Evolutionary conservation across 495 filamentous ascomycete genomes (phyloP), one percentile per base, ranked within the genome.

Genomic region (Lophiostoma macrostomum): DNA sequence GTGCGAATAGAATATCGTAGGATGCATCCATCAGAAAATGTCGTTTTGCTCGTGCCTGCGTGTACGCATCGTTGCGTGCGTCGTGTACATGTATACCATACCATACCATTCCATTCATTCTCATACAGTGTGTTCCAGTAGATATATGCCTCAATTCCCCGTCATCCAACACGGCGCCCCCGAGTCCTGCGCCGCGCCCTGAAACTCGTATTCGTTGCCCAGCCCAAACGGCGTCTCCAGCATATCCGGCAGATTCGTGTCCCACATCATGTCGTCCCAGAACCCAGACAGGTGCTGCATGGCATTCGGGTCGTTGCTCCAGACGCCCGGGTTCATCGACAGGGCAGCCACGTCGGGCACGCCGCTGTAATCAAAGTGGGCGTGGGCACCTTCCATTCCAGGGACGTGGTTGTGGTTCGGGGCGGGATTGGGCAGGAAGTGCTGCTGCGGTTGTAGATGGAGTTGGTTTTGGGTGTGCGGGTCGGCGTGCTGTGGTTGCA

Each of bases 181-280:
- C 14, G 41, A 24, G 16, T 58, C 59, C 20, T 58, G 49, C 16
- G 49, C 47, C 7, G 60, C 60, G 12, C 48, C 44, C 28, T 63
- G 60, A 28, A 49, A 63, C 10, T 58, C 60, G 36, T 53, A 63
- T 6, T 57, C 60, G 0, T 27, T 42, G 2, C 30, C 53, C 12
- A 63, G 6, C 4, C 54, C 54, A 47, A 63, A 63, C 18, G 60
- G 60, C 30, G 60, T 52, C 16, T 63, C 60, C 16, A 63, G 49
- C 49, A 63, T 58, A 41, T 63, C 60, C 11, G 60, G 60, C 14
- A 63, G 30, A 28, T 54, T 58, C 1, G 60, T 67, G 28, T 67
- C 66, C 66, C 66, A 69, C 64, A 69, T 63, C 64, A 67, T 67
- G 37, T 69, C 64, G 42, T 65, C 61, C 66, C 66, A 69, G 55